Evolutionary conservation across 225 moss, liverwort and hornwort genomes (phyloP), one percentile per base, ranked within the genome.

Genomic region (Marchantia polymorpha): DNA sequence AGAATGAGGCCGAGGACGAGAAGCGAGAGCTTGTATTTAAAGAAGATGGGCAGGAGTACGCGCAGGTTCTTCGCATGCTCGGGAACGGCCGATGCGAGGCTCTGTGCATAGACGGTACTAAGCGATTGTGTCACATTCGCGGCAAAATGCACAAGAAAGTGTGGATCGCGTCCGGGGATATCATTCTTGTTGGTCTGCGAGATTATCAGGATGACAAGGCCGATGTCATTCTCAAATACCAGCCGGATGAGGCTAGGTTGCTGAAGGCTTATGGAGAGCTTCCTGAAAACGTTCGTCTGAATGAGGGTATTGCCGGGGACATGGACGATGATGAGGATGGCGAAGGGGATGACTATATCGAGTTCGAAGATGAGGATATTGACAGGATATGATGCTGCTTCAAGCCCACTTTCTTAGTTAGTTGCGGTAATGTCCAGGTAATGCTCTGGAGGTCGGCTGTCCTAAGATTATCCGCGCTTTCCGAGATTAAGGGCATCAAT

Each of bases 131-230:
- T 26, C 89, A 91, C 26, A 91, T 91, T 67, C 88, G 89, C 0
- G 91, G 91, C 7, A 91, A 91, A 83, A 91, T 91, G 91, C 91
- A 89, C n/a, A 89, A 91, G 79, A 89, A 90, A 86, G 90, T 90
- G 17, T 90, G 89, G 89, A 90, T 90, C 56, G 88, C 89, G 7
- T 87, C 90, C 8, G 85, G 87, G 16, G 90, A 90, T 47, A 90
- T 90, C 53, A 90, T 90, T 66, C 26, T 89, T 69, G 90, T 90
- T 8, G 89, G 89, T 5, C 78, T 90, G 1, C 80, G 87, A 14
- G 89, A 90, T 70, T 90, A 90, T 77, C 90, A 90, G 53, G 89
- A 90, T 29, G 89, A 89, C 23, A 90, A 90, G 81, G 90, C 87
- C 25, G 90, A 90, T 65, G 90, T 90, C 67, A 88, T 90, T 49